Percentiles rank a stretch among this genome's conserved stretches.
phyloP scores from a whole-genome alignment of 2,329 filamentous ascomycete genomes.

The Rhinocladiella mackenziei region DNA sequence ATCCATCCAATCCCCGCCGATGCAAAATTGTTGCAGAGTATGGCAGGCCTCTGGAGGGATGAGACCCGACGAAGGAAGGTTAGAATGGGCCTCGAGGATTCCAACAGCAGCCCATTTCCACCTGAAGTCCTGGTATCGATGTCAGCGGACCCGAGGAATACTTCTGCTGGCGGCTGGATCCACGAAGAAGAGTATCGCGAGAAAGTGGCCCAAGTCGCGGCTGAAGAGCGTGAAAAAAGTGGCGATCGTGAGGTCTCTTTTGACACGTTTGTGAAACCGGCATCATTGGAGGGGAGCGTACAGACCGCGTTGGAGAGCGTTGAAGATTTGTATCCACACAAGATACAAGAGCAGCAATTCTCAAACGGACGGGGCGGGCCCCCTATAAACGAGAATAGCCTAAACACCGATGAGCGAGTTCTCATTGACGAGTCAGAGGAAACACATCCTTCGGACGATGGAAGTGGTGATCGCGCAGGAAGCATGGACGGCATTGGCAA shows the following conservation, averaged over 20 bases:
- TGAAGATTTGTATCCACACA: conserved; percentile 76
- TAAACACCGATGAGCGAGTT: conserved; percentile 8
- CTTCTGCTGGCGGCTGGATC: conserved; percentile 77
- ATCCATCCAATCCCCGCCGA: conserved; percentile 59
- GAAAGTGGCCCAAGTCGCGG: conserved; percentile 60
- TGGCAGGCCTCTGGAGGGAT: conserved; percentile 89
- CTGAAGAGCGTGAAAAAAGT: conserved; percentile 56
- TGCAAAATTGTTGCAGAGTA: conserved; percentile 84
- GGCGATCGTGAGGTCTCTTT: conserved; percentile 52
- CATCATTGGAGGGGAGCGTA: conserved; percentile 56
- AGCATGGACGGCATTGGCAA: not conserved
- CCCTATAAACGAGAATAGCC: not conserved
- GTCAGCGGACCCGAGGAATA: conserved; percentile 74
- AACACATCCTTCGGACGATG: conserved; percentile 1
- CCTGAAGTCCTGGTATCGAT: conserved; percentile 79
- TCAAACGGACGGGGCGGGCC: not conserved
- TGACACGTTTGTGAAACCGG: conserved; percentile 59
- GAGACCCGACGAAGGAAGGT: conserved; percentile 75
- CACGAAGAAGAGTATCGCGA: conserved; percentile 80
- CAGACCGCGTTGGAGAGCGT: conserved; percentile 78
- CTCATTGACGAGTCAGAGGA: conserved; percentile 17
- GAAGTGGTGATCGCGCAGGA: not conserved
- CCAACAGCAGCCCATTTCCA: conserved; percentile 71
- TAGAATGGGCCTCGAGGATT: conserved; percentile 61
- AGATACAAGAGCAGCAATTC: conserved; percentile 40